Evolutionary conservation across 2,329 filamentous ascomycete genomes (phyloP), one percentile per base, ranked within the genome.

Genomic region (Phialemonium atrogriseum): DNA sequence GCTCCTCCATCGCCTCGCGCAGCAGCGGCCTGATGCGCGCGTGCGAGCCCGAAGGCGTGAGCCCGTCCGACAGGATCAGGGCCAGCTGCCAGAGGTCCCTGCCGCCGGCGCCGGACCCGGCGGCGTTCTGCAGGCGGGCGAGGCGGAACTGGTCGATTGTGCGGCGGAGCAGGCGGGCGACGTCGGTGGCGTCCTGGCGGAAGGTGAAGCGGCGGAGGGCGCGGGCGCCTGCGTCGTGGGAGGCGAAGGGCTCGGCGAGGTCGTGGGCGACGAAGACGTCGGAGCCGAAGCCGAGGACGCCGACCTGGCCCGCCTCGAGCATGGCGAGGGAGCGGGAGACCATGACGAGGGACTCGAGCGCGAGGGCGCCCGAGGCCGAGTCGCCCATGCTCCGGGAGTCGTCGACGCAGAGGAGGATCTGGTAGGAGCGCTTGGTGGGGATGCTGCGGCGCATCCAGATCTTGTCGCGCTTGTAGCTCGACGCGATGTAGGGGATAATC

Each of bases 401-500:
- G 56, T 99, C 91, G 22, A 99, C 86, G 23, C 91, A 93, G 30
- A 99, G 80, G 64, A 98, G 78, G 56, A 98, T 93, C 59, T 99
- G 93, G 60, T 98, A 98, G 35, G 80, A 82, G 24, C 93, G 82
- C 61, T 96, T 96, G 22, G 81, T 89, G 1, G 93, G 93, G 30
- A 94, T 78, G 20, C 77, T 81, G 34, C 93, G 79, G 10, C 93
- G 83, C 81, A 98, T 94, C 91, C 91, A 99, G 60, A 99, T 99
- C 69, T 98, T 98, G 73, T 99, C 91, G 38, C 91, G 84, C 68
- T 95, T 96, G 71, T 95, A 98, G 52, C 84, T 81, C 1, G 88
- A 96, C 2, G 93, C 91, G 46, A 99, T 96, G 62, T 98, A 99
- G 0, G 93, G 91, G 49, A 99, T 98, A 60, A 99, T 98, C 46